Evolutionary conservation across 805 yeast species (phyloP).

Genomic region (Nematodospora valgi): DNA sequence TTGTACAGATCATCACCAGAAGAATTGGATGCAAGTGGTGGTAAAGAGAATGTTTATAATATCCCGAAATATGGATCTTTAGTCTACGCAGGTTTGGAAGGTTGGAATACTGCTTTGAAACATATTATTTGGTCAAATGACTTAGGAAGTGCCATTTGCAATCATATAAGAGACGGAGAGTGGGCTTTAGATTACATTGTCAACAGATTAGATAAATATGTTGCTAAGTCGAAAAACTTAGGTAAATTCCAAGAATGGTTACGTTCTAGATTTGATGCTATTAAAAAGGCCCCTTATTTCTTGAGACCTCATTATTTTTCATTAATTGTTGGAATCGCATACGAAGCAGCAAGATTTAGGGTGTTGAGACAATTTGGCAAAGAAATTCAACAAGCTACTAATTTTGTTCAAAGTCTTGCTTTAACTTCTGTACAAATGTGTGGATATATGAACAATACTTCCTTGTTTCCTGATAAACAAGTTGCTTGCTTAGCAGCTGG

Average conservation of each 20-base stretch:
- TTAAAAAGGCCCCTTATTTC: constrained; percentile 70
- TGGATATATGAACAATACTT: constrained; percentile 68
- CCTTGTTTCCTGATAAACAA: constrained; percentile 60
- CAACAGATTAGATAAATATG: constrained; percentile 57
- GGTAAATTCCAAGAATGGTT: constrained; percentile 68
- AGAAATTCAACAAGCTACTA: constrained; percentile 56
- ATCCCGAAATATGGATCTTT: constrained; percentile 73
- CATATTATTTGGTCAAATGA: constrained; percentile 65
- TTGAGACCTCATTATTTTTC: constrained; percentile 86
- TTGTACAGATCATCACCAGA: constrained; percentile 81
- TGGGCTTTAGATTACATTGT: constrained; percentile 87
- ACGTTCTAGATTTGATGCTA: constrained; percentile 54
- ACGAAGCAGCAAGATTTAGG: constrained; percentile 72
- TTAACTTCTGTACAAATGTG: constrained; percentile 85
- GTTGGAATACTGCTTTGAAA: constrained; percentile 76
- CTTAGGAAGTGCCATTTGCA: constrained; percentile 78
- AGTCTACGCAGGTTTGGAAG: constrained; percentile 88
- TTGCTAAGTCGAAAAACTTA: constrained; percentile 44
- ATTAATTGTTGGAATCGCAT: constrained; percentile 74
- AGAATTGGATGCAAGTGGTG: constrained; percentile 77
- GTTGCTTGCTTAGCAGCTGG: constrained; percentile 92
- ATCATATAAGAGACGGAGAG: constrained; percentile 73
- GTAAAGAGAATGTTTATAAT: constrained; percentile 67
- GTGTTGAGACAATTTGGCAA: constrained; percentile 57
- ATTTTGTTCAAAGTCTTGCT: constrained; percentile 76